A percentile compares a stretch with the other conserved stretches of the same genome.
Conservation (phyloP, 371 early-diverging fungal genomes). For the Mucor saturninus region DNA sequence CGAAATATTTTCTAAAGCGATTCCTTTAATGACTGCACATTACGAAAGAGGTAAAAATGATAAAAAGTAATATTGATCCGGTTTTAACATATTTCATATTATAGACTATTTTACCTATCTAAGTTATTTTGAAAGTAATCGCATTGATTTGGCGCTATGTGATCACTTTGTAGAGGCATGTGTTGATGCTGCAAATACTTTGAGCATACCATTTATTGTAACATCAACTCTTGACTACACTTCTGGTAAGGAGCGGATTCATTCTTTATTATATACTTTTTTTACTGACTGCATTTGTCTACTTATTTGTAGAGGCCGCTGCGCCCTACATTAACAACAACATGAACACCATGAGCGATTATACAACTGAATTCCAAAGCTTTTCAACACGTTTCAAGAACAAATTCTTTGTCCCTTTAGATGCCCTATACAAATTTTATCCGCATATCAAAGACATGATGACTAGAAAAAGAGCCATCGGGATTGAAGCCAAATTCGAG, state of each 20-base stretch:
- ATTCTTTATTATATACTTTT: too few relatives aligned
- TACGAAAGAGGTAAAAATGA: slow-evolving; percentile 11
- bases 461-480: background rate
- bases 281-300: background rate
- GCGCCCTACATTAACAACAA: slow-evolving; percentile 17
- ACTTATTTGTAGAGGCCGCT: background rate
- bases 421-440: background rate
- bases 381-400: background rate
- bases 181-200: slow-evolving; percentile 10
- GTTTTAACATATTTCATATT: background rate
- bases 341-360: background rate
- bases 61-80: too few relatives aligned
- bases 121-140: slow-evolving; percentile 6
- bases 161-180: slow-evolving; percentile 17
- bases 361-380: slow-evolving; percentile 12
- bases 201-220: slow-evolving; percentile 13
- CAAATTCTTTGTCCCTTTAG: slow-evolving; percentile 2
- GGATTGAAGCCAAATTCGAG: background rate
- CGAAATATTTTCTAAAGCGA: background rate
- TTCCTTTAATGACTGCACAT: background rate
- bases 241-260: slow-evolving; percentile 6
- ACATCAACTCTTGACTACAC: slow-evolving; percentile 5
- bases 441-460: background rate
- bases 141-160: slow-evolving; percentile 12
- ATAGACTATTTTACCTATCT: background rate